Base-by-base conservation (phyloP, 768 basidiomycete species). In the Leccinum ochraceum region DNA sequence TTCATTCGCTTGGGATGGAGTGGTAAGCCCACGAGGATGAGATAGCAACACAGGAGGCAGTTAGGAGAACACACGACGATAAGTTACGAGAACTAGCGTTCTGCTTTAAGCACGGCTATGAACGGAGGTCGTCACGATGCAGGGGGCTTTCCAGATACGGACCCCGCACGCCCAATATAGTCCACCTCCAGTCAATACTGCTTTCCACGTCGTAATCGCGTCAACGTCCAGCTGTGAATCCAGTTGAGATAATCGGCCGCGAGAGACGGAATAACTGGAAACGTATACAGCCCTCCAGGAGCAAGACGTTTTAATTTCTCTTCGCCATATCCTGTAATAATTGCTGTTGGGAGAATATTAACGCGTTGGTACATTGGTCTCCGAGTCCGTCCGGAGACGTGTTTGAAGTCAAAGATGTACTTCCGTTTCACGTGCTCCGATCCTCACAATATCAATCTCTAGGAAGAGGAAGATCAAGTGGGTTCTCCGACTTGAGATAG, bases 91-190 rank as follows among this genome's bases (percentile, higher is more conserved):
- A 71, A 53, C 26, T 55, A 64, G 59, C 60, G 64, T 51, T 65
- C 70, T 63, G 81, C 77, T 54, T 83, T 77, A 49, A 91, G 76
- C 59, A 92, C 78, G 49, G 78, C 86, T 64, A 90, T 81, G 74
- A 88, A 92, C 0, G 90, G 91, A 24, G 87, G 86, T 17, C 77
- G 78, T 34, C 78, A 78, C 24, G 69, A 73, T 57, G 73, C 60
- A n/a, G 81, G 79, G 26, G 79, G 60, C 65, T 84, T 79, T 34
- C 83, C 84, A 0, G 77, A 69, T 49, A 82, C 79, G 62, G 77
- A 83, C 53, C 87, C 90, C 17, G 88, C 87, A 62, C 87, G 80
- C 6, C 85, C 90, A 58, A 71, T 80, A 73, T 93, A 92, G 60
- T 82, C 80, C 20, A 92, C 83, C 69, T 90, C 84, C 39, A 90